Conservation (phyloP, 306 rosid species). For the Dryas drummondii region DNA sequence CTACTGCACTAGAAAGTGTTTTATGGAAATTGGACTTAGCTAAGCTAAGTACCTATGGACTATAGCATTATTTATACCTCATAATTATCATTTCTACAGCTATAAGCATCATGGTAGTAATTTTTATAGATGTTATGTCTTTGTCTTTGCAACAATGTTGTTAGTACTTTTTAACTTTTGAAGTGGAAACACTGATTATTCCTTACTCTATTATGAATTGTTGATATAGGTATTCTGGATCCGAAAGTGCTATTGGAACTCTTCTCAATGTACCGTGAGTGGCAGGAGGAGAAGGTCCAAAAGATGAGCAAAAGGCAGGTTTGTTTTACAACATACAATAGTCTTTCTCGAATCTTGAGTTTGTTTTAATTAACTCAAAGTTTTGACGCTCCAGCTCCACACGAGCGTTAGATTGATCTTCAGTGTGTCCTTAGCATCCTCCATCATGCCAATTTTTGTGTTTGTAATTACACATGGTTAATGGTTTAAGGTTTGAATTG, state of each 20-base stretch:
- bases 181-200: conserved; percentile 2
- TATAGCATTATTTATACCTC: too few relatives aligned
- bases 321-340: conserved; percentile 5
- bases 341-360: not conserved
- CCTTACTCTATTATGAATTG: conserved; percentile 15
- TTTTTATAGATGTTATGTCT: not conserved
- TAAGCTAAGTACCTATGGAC: too few relatives aligned
- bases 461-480: not conserved
- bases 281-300: conserved; percentile 70
- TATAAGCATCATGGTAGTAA: not conserved
- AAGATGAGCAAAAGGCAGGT: conserved; percentile 82
- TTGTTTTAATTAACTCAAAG: not conserved
- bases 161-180: not conserved
- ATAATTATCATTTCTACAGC: not conserved
- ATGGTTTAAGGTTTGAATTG: not conserved
- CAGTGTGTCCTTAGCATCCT: not conserved
- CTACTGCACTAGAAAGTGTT: not conserved
- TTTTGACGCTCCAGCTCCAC: not conserved
- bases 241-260: conserved; percentile 82
- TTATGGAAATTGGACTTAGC: too few relatives aligned
- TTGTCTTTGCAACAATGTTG: not conserved
- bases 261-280: conserved; percentile 75
- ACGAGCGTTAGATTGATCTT: not conserved
- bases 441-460: not conserved
- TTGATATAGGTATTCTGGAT: conserved; percentile 58